Conservation (phyloP, 176 grass and related monocot genomes). For the Thinopyrum elongatum region DNA sequence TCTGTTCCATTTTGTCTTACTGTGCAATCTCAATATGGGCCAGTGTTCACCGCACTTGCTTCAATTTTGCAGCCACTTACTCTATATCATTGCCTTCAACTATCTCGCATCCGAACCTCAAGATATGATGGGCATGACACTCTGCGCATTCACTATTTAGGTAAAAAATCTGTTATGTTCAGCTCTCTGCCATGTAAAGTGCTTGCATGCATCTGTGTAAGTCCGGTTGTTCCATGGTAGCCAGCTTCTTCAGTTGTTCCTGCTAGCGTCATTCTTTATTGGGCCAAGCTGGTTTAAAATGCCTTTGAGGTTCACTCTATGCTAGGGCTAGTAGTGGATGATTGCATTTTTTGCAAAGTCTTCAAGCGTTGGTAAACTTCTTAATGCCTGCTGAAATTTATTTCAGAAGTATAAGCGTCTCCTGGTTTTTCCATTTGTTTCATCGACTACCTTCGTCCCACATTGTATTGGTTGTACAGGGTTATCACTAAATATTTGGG, state of each 20-base stretch:
- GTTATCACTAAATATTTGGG: constrained; percentile 4
- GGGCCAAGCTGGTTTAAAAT: neutral
- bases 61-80: constrained; percentile 73
- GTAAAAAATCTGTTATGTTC: constrained; percentile 44
- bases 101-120: constrained; percentile 44
- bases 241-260: neutral
- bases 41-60: neutral
- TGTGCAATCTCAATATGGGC: neutral
- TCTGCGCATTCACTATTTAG: constrained; percentile 93
- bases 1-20: neutral
- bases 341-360: neutral
- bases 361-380: neutral
- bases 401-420: neutral
- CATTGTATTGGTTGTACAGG: neutral
- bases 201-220: neutral
- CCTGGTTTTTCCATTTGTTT: neutral
- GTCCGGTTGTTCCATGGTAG: neutral
- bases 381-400: constrained; percentile 4
- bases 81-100: constrained; percentile 78
- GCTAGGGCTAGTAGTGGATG: neutral
- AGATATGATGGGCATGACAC: constrained; percentile 42
- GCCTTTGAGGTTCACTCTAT: constrained; percentile 14
- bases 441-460: neutral
- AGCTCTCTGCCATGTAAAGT: constrained; percentile 16
- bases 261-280: neutral